Evolutionary conservation across 768 basidiomycete species (phyloP).

Genomic region (Leccinum variicolor): DNA sequence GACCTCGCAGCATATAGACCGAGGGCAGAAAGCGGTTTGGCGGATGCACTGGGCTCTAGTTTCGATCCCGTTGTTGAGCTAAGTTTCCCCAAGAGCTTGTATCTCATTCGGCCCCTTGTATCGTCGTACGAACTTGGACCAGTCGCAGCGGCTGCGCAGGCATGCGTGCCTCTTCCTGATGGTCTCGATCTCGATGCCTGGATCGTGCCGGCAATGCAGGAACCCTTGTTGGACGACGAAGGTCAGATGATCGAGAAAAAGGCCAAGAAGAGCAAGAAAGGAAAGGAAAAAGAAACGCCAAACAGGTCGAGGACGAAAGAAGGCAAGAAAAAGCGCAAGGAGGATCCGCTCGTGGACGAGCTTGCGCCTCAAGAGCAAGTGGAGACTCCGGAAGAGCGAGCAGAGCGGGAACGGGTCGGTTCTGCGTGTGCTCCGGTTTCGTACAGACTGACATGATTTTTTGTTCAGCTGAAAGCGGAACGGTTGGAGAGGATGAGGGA

Average conservation of each 20-base stretch:
- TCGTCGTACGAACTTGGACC: constrained; percentile 79
- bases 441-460: constrained; percentile 3
- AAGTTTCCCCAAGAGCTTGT: constrained; percentile 84
- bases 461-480: constrained; percentile 65
- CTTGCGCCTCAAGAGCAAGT: constrained; percentile 38
- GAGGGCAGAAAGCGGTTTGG: constrained; percentile 33
- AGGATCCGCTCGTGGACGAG: constrained; percentile 21
- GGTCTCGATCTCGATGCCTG: constrained; percentile 84
- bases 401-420: constrained; percentile 62
- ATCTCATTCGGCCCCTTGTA: constrained; percentile 80
- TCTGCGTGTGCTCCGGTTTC: neutral
- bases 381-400: constrained; percentile 58
- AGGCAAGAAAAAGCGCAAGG: constrained; percentile 47
- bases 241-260: constrained; percentile 38
- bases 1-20: constrained; percentile 62
- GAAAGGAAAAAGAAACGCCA: constrained; percentile 42
- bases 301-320: constrained; percentile 30
- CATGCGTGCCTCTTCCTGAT: constrained; percentile 75
- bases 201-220: constrained; percentile 65
- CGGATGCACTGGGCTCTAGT: constrained; percentile 34
- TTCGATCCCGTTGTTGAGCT: constrained; percentile 40
- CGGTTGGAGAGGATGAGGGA: constrained; percentile 72
- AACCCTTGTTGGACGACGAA: constrained; percentile 27
- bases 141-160: constrained; percentile 77
- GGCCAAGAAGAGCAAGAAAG: constrained; percentile 42